Conservation (phyloP, 2,329 filamentous ascomycete species). For the Diaporthe nobilis region DNA sequence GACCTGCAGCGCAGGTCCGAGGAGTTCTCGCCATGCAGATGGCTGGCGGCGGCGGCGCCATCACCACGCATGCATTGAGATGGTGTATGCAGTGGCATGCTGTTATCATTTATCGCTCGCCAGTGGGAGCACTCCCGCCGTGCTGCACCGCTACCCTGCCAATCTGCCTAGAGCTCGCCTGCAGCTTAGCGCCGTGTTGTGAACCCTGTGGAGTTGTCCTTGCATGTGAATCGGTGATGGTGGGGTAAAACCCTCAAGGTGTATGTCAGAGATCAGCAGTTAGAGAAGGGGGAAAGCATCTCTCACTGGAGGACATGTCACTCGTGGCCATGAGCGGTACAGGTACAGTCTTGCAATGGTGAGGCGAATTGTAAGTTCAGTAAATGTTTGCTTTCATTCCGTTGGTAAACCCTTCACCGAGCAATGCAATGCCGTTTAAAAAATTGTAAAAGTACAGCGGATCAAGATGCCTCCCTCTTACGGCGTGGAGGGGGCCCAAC, state of each 20-base stretch:
- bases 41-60: constrained; percentile 16
- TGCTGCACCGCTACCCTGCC: constrained; percentile 22
- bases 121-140: neutral
- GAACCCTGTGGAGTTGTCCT: neutral
- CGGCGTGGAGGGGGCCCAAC: neutral
- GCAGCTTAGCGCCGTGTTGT: constrained; percentile 27
- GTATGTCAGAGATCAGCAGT: neutral
- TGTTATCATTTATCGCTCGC: neutral
- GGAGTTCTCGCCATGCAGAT: neutral
- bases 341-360: neutral
- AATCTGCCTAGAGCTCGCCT: neutral
- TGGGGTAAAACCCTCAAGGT: neutral
- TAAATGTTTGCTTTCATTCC: constrained; percentile 21
- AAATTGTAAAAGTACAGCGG: constrained; percentile 1
- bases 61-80: neutral
- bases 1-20: constrained; percentile 11
- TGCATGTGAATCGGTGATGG: constrained; percentile 21
- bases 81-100: neutral
- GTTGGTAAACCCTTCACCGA: constrained; percentile 32
- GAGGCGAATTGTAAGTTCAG: neutral
- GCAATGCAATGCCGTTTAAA: constrained; percentile 38
- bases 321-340: neutral
- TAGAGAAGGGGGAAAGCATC: neutral
- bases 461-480: neutral
- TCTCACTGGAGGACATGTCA: neutral